Conservation (phyloP, 2,329 filamentous ascomycete species). For the Trichoderma citrinoviride region DNA sequence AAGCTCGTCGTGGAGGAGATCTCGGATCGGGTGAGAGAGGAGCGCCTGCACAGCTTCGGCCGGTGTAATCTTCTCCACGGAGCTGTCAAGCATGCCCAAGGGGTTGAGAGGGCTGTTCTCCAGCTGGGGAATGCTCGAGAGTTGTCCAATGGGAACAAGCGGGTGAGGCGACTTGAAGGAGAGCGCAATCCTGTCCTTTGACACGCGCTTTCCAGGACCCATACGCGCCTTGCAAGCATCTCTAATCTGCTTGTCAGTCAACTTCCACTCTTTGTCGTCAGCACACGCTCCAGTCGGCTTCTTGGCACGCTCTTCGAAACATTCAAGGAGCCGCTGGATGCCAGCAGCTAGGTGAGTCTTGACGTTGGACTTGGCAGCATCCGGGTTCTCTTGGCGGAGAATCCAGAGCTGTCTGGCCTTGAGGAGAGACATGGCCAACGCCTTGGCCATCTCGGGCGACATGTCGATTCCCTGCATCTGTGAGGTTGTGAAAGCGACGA, state of each 20-base stretch:
- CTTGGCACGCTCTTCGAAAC: neutral
- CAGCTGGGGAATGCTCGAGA: neutral
- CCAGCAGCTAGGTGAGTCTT: constrained; percentile 8
- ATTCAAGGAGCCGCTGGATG: constrained; percentile 19
- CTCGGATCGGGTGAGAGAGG: neutral
- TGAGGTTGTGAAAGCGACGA: neutral
- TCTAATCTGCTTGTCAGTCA: constrained; percentile 5
- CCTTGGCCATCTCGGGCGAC: neutral
- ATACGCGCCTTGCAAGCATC: constrained; percentile 10
- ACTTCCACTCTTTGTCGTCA: neutral
- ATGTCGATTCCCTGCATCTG: neutral
- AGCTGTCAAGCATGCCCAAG: constrained; percentile 3
- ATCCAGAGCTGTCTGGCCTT: constrained; percentile 23
- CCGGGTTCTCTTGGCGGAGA: neutral
- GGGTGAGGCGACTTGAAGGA: constrained; percentile 9
- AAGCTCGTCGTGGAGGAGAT: neutral
- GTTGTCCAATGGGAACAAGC: neutral
- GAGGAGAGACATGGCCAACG: constrained; percentile 19
- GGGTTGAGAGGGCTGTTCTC: neutral
- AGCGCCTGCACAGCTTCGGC: constrained; percentile 8
- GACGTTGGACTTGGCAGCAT: neutral
- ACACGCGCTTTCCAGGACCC: constrained; percentile 20
- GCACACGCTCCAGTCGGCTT: no score
- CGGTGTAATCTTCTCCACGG: constrained; percentile 11
- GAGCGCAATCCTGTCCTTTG: constrained; percentile 17